Percentiles rank a stretch among this genome's conserved stretches.
These are phyloP conservation scores for Xanthoconium purpureum DNA, from an alignment of 768 basidiomycete genomes.

Conservation along the genomic window DNA sequence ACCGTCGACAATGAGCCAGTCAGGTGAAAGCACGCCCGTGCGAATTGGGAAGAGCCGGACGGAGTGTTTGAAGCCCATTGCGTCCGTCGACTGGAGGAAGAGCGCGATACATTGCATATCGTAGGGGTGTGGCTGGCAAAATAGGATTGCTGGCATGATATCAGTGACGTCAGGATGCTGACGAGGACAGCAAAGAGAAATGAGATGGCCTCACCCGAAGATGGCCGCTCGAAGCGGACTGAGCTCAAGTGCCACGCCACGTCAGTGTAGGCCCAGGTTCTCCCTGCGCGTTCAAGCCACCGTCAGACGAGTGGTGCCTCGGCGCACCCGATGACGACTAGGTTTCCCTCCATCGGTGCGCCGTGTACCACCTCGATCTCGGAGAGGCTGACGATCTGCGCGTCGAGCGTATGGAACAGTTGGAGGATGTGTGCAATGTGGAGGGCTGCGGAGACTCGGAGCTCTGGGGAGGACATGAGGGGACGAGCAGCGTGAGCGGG, in stretches of 20 bases:
- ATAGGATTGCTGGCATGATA: constrained; percentile 43
- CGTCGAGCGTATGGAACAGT: constrained; percentile 67
- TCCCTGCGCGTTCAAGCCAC: constrained; percentile 28
- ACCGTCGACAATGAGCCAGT: constrained; percentile 67
- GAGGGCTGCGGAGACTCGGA: constrained; percentile 56
- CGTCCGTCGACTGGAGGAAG: constrained; percentile 60
- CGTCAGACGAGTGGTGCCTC: constrained; percentile 32
- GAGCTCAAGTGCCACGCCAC: constrained; percentile 13
- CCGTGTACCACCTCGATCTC: constrained; percentile 26
- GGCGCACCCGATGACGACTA: constrained; percentile 55
- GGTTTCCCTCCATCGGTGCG: constrained; percentile 39
- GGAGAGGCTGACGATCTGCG: constrained; percentile 49
- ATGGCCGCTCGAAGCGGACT: constrained; percentile 17
- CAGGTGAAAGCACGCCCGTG: constrained; percentile 73
- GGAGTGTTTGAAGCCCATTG: constrained; percentile 60
- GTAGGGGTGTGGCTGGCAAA: constrained; percentile 47
- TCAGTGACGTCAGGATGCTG: not conserved
- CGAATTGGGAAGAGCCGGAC: constrained; percentile 78
- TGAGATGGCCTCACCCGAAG: constrained; percentile 14
- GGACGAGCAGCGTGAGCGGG: constrained; percentile 57
- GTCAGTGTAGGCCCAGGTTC: constrained; percentile 21
- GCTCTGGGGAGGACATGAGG: constrained; percentile 36
- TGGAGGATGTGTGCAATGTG: constrained; percentile 68
- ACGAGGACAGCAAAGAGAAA: not conserved
- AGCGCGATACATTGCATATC: constrained; percentile 37